Conservation (phyloP, 1,284 basidiomycete species). For the Gymnopus androsaceus region DNA sequence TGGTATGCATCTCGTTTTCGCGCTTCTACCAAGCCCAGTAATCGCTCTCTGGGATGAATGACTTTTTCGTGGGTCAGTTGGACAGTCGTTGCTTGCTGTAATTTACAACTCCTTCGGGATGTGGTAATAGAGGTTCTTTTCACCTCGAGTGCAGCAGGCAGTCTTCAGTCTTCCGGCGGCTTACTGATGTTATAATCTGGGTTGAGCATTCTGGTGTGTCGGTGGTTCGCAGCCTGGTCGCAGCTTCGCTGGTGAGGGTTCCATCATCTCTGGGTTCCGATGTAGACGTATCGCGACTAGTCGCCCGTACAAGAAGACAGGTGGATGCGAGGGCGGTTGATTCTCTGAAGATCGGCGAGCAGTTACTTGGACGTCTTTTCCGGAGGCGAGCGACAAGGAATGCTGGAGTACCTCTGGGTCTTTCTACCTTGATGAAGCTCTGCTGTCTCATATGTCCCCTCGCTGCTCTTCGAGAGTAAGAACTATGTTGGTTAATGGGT, state of each 20-base stretch:
- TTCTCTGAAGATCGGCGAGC: conserved; percentile 11
- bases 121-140: conserved; percentile 21
- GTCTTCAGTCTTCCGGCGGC: conserved; percentile 9
- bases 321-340: background rate
- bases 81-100: conserved; percentile 6
- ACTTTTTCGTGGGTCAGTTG: background rate
- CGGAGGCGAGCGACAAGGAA: background rate
- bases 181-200: background rate
- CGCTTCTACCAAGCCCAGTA: conserved; percentile 3
- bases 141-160: conserved; percentile 17
- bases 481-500: conserved; percentile 1
- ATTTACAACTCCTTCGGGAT: conserved; percentile 18
- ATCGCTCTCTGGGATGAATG: background rate
- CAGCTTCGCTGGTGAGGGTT: conserved; percentile 4
- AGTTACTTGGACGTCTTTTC: conserved; percentile 1
- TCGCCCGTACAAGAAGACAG: conserved; percentile 14
- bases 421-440: background rate
- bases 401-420: background rate
- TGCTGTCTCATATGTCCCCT: conserved; percentile 7
- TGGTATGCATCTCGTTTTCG: background rate
- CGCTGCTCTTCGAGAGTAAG: conserved; percentile 12
- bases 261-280: background rate
- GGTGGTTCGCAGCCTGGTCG: conserved; percentile 1
- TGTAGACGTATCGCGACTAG: conserved; percentile 6
- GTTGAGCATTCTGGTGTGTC: conserved; percentile 12